Evolutionary conservation across 305 asterid species (phyloP).

Genomic region (Lippia alba): DNA sequence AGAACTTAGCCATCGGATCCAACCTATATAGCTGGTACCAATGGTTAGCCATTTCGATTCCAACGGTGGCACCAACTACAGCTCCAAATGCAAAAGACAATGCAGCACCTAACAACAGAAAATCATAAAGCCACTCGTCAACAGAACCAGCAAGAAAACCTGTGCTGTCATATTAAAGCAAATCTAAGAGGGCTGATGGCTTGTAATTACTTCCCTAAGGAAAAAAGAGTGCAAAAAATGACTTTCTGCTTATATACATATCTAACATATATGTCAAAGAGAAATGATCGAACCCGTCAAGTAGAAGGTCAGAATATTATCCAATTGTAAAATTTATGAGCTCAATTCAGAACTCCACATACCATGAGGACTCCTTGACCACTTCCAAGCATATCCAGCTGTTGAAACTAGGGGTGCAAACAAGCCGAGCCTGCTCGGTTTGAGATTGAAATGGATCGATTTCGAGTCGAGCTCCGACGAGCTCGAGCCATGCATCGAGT

Average conservation of each 20-base stretch:
- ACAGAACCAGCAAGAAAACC: no score
- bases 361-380: constrained; percentile 92
- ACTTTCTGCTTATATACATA: no score
- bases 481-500: no score
- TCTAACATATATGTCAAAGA: no score
- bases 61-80: constrained; percentile 73
- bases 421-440: no score
- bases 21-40: constrained; percentile 70
- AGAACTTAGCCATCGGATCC: constrained; percentile 76
- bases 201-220: no score
- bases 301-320: no score
- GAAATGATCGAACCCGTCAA: no score
- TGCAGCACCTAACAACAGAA: constrained; percentile 57
- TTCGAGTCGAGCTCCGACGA: no score
- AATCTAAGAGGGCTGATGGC: neutral
- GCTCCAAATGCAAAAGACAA: constrained; percentile 83
- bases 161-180: neutral
- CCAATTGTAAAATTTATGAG: neutral
- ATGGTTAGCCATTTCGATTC: constrained; percentile 83
- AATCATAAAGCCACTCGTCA: neutral
- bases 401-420: no score
- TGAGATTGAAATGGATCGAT: no score
- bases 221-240: no score
- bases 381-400: constrained; percentile 75
- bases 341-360: constrained; percentile 8